Base-by-base conservation (phyloP, 495 filamentous ascomycete genomes). In the Friedmanniomyces endolithicus region DNA sequence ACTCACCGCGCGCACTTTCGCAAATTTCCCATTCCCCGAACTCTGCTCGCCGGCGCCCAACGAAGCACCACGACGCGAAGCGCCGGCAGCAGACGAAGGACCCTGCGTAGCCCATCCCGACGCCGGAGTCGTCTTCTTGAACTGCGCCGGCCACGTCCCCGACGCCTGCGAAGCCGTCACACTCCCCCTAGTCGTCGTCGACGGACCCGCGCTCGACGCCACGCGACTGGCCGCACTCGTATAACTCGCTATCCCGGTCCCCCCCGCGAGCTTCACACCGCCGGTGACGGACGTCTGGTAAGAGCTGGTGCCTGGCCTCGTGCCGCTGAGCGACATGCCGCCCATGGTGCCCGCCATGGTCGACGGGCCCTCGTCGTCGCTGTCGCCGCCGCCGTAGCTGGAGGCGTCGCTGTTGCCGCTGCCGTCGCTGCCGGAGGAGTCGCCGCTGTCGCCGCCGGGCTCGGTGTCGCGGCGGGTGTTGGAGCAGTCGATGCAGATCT, bases 401-500 rank as follows among this genome's bases (percentile, higher is more conserved):
- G 24, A 20, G 23, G 46, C 49, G 48, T 57, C 33, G 46, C 22
- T 20, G 25, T 27, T 16, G 24, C 29, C 8, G 12, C 31, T 22
- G 22, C 34, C 50, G 31, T 35, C 16, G 50, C 39, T 44, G 33
- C n/a, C 16, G 23, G 11, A n/a, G 16, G 33, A 56, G 47, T 53
- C 56, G 41, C 14, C 17, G 27, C 22, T 41, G 20, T n/a, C 24
- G 1, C n/a, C 27, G 39, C 29, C 39, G 2, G 56, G 56, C 41
- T 53, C 49, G n/a, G 22, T 41, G 43, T 58, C 52, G 27, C 20
- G 27, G 11, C 33, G 49, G 0, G 24, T 25, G 11, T 58, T 12
- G n/a, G 52, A 25, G 50, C 56, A 58, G 12, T 23, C 1, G 49
- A 37, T 46, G 50, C 56, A 58, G 8, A 34, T 16, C 55, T 57